These are phyloP conservation scores for Syzygium oleosum DNA, from an alignment of 345 rosid species.

Conservation along the genomic window DNA sequence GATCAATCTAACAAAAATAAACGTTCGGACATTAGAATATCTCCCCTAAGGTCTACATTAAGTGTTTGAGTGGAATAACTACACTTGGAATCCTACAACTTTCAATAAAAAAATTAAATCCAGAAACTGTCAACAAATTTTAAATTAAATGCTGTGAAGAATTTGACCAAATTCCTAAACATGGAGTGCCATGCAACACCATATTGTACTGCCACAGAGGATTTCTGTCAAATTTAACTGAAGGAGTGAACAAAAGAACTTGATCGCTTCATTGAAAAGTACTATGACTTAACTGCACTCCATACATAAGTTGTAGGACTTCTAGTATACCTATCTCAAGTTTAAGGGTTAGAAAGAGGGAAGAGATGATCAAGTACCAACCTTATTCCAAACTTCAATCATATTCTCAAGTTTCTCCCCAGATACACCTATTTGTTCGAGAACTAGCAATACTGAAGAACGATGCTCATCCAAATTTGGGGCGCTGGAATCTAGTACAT, in stretches of 20 bases:
- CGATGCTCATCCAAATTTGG: constrained; percentile 92
- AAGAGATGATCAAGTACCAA: neutral
- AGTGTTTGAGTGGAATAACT: neutral
- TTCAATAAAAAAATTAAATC: neutral
- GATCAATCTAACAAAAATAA: constrained; percentile 52
- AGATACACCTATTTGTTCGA: constrained; percentile 86
- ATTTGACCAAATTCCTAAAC: too few species aligned
- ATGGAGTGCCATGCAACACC: too few species aligned
- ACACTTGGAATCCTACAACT: neutral
- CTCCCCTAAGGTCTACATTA: neutral
- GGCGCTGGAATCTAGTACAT: constrained; percentile 82
- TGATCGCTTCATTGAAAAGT: neutral
- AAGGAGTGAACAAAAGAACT: too few species aligned
- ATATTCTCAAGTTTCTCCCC: constrained; percentile 70
- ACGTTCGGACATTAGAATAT: neutral
- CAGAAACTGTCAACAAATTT: neutral
- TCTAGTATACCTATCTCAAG: neutral
- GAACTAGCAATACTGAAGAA: constrained; percentile 70
- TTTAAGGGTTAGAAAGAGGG: neutral
- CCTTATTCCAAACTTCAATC: constrained; percentile 98
- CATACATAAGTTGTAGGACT: neutral
- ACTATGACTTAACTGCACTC: neutral
- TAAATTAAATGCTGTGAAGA: too few species aligned
- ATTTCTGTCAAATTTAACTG: too few species aligned
- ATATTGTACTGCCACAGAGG: too few species aligned